Evolutionary conservation across 768 basidiomycete species (phyloP), one percentile per base, ranked within the genome.

Genomic region (Suillus lakei): DNA sequence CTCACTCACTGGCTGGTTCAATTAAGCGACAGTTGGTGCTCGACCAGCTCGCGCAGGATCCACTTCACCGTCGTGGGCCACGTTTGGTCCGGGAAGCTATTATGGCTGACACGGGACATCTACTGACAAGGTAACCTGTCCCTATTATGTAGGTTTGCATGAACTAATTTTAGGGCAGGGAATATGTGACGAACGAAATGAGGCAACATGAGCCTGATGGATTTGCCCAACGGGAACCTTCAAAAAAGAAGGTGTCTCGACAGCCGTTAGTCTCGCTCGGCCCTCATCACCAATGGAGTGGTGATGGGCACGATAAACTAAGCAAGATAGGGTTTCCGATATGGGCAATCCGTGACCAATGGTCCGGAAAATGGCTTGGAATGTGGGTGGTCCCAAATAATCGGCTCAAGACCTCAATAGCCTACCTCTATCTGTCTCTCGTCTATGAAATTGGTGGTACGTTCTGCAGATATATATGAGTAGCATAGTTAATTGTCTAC

Each of bases 301-400:
- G 67, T 12, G 75, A 79, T 71, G 79, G 79, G 1, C 77, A 80
- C 64, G 74, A 79, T 61, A 80, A 80, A 63, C 68, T 80, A 1
- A 50, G 51, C 10, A 56, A 32, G 8, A 74, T 78, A 51, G 76
- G 79, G 0, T 79, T 79, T 69, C 76, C 73, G 0, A 71, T 78
- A 8, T 75, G 71, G 71, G 76, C 69, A 2, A 60, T 77, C 44
- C 61, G 67, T 2, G 77, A 80, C 48, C 66, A 70, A 21, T 72
- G 67, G 64, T 65, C 69, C 0, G 68, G 73, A 3, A 72, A 71
- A 54, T 80, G 74, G 75, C 60, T 77, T 1, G 72, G n/a, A n/a
- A n/a, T n/a, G n/a, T n/a, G n/a, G n/a, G n/a, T n/a, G n/a, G n/a
- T n/a, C n/a, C n/a, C n/a, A 3, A 76, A 72, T 46, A 80, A 80